Evolutionary conservation across 2,329 filamentous ascomycete species (phyloP).

Genomic region (Ascochyta clinopodiicola): DNA sequence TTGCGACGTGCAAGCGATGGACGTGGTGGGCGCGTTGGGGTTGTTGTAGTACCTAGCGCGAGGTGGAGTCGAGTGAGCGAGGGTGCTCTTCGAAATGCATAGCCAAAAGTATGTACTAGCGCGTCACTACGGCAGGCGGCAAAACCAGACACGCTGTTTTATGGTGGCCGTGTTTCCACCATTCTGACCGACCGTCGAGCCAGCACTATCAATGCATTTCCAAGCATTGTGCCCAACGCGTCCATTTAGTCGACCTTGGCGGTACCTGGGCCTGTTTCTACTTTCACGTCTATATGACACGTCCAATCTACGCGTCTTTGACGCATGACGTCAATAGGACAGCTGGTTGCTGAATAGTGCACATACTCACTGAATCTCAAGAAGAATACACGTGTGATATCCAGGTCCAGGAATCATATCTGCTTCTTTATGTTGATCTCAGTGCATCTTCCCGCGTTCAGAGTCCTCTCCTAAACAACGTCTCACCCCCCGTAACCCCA

Average conservation of each 20-base stretch:
- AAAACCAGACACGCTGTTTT: slow-evolving; percentile 8
- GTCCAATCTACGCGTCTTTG: slow-evolving; percentile 6
- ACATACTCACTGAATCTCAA: not conserved
- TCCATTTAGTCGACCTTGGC: not conserved
- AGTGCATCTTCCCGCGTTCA: not conserved
- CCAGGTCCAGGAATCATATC: too few relatives aligned
- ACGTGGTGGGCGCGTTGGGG: slow-evolving; percentile 28
- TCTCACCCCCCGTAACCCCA: slow-evolving; percentile 50
- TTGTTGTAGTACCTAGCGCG: slow-evolving; percentile 7
- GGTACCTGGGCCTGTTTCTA: not conserved
- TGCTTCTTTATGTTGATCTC: too few relatives aligned
- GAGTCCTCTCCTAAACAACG: slow-evolving; percentile 43
- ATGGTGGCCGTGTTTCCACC: slow-evolving; percentile 9
- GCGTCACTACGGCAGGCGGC: slow-evolving; percentile 12
- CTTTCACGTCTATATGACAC: not conserved
- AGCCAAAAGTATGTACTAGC: slow-evolving; percentile 15
- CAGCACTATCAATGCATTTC: not conserved
- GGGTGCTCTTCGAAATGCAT: slow-evolving; percentile 17
- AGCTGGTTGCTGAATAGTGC: not conserved
- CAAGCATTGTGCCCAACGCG: slow-evolving; percentile 4
- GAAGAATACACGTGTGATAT: not conserved
- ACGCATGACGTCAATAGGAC: slow-evolving; percentile 11
- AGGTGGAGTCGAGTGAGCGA: slow-evolving; percentile 18
- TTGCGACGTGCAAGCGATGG: slow-evolving; percentile 23
- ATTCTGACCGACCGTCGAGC: slow-evolving; percentile 4